Evolutionary conservation across 495 filamentous ascomycete species (phyloP), one percentile per base, ranked within the genome.

Genomic region (Apiosordaria backusii): DNA sequence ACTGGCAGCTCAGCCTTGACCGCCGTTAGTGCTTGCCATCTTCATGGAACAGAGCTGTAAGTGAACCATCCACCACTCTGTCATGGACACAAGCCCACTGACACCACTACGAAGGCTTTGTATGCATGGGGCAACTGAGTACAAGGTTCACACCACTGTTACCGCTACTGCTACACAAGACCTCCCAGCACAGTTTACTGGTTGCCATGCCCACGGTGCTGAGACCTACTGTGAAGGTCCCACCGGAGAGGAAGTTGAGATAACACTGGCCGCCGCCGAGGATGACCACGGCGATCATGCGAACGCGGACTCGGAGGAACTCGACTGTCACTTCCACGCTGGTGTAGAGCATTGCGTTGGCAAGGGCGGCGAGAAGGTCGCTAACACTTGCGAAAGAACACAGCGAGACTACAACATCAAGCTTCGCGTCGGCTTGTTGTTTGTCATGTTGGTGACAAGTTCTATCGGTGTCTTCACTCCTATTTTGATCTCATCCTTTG

Each of bases 341-440:
- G 59, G 59, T n/a, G 59, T 61, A 19, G 59, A 61, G 70, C 80
- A 87, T 71, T 88, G 86, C 64, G 75, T 78, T 21, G 78, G 80
- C 40, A 76, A 50, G 4, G 27, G 60, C 15, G 77, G 71, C 13
- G 78, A 69, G 63, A 64, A 53, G 27, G 63, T 68, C 45, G 63
- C 61, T 22, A 4, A 50, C 2, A 78, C 71, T 40, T 89, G 86
- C 67, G 76, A 72, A 7, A 65, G 75, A 13, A 72, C 74, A 6
- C 75, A 81, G 13, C 77, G 85, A 22, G 78, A 86, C 29, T 90
- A 90, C 72, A 85, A 89, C 67, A 76, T 87, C 16, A 77, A 75
- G 3, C 76, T 89, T 10, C 81, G 87, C 7, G 83, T 90, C 40
- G 86, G 86, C 7, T 78, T 86, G 0, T 65, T 89, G 40, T 89